Evolutionary conservation across 2,329 filamentous ascomycete genomes (phyloP).

Genomic region (Zymoseptoria brevis): DNA sequence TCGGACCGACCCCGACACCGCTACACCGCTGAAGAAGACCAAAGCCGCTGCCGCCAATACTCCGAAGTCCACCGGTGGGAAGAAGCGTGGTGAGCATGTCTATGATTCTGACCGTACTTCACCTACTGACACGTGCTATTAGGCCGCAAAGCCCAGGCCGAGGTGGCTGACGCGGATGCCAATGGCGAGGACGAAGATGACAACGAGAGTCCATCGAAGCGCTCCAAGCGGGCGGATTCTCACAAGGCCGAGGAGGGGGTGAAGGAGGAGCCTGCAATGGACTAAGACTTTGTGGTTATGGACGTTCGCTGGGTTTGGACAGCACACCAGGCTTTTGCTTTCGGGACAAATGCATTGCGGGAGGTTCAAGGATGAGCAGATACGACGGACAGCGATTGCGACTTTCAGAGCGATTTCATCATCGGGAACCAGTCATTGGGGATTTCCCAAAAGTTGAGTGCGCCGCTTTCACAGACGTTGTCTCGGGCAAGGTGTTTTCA

Average conservation of each 20-base stretch:
- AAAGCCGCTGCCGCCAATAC: not conserved
- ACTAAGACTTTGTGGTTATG: not conserved
- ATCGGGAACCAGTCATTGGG: not conserved
- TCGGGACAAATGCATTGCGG: not conserved
- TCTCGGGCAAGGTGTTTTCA: no score
- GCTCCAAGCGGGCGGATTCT: not conserved
- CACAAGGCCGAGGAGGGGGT: not conserved
- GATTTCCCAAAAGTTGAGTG: not conserved
- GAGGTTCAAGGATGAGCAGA: not conserved
- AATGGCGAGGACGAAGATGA: not conserved
- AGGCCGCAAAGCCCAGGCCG: not conserved
- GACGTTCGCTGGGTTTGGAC: not conserved
- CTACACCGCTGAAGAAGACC: not conserved
- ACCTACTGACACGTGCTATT: not conserved
- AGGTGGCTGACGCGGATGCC: not conserved
- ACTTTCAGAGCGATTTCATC: not conserved
- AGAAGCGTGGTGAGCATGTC: conserved; percentile 8
- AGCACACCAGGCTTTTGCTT: not conserved
- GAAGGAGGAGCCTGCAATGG: not conserved
- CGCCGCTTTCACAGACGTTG: no score
- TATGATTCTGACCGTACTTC: not conserved
- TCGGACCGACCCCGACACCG: not conserved
- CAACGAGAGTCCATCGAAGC: not conserved
- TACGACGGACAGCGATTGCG: not conserved
- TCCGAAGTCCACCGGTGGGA: not conserved